A percentile compares a stretch with the other conserved stretches of the same genome.
These are phyloP conservation scores for Scedosporium aurantiacum DNA, from an alignment of 2,329 filamentous ascomycete species.

Conservation along the genomic window DNA sequence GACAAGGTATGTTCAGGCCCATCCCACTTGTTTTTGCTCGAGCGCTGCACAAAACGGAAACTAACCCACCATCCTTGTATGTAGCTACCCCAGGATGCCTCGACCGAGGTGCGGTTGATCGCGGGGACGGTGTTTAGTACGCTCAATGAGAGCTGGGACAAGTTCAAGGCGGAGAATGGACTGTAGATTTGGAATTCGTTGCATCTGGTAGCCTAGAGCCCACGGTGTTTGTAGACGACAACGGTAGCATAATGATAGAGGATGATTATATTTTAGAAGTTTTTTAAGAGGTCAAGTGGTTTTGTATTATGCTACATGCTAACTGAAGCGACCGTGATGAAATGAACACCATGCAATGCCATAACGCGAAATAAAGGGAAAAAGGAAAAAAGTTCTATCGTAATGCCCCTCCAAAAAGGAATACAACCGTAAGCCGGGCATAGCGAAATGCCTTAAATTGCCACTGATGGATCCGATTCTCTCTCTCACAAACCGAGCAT, in stretches of 20 bases:
- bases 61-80: constrained; percentile 5
- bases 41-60: constrained; percentile 7
- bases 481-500: constrained; percentile 57
- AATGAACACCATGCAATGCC: constrained; percentile 11
- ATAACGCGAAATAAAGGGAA: background rate
- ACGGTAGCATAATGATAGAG: background rate
- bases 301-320: background rate
- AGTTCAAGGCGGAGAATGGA: constrained; percentile 59
- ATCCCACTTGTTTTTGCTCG: background rate
- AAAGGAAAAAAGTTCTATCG: too few relatives aligned
- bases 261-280: background rate
- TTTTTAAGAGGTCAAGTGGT: background rate
- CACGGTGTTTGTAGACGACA: background rate
- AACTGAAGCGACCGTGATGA: background rate
- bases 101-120: constrained; percentile 54
- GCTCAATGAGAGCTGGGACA: constrained; percentile 63
- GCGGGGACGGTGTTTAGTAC: constrained; percentile 56
- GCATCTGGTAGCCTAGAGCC: background rate
- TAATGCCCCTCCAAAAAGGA: background rate
- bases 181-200: constrained; percentile 26
- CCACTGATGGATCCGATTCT: background rate
- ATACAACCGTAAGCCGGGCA: background rate
- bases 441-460: background rate
- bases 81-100: constrained; percentile 53
- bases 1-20: constrained; percentile 66